phyloP scores from a whole-genome alignment of 129 eudicot genomes.

The Cynara cardunculus region DNA sequence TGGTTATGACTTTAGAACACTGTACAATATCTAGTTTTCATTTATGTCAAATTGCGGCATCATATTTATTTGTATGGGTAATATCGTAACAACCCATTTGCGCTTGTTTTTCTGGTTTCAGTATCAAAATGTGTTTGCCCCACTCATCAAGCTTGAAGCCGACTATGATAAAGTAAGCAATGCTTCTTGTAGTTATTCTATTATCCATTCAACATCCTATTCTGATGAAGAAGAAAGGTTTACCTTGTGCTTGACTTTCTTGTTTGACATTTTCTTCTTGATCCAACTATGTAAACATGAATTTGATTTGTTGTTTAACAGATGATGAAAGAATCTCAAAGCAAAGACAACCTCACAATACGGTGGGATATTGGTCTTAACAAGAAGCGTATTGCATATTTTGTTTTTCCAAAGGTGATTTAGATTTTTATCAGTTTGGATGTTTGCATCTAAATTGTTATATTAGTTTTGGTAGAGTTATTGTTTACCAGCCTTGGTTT shows the following conservation, averaged over 20 bases:
- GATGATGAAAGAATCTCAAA: conserved; percentile 99
- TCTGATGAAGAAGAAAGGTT: no score
- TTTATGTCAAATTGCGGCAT: background rate
- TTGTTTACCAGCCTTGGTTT: background rate
- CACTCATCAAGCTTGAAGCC: conserved; percentile 93
- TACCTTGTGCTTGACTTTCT: background rate
- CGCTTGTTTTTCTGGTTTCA: conserved; percentile 25
- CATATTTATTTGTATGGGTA: background rate
- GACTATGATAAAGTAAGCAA: conserved; percentile 85
- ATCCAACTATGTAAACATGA: background rate
- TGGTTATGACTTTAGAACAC: background rate
- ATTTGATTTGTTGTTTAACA: conserved; percentile 19
- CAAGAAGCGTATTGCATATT: conserved; percentile 93
- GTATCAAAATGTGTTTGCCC: conserved; percentile 95
- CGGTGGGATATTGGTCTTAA: conserved; percentile 97
- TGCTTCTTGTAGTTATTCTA: background rate
- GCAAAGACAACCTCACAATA: conserved; percentile 81
- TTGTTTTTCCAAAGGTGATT: conserved; percentile 86
- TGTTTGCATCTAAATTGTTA: background rate
- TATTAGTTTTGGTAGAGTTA: background rate
- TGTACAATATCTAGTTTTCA: background rate
- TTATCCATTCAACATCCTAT: background rate
- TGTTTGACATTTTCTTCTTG: background rate
- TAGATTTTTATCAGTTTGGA: background rate
- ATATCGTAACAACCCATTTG: conserved; percentile 54